Conservation (phyloP, 2,329 filamentous ascomycete genomes). For the Ambrosiella xylebori region DNA sequence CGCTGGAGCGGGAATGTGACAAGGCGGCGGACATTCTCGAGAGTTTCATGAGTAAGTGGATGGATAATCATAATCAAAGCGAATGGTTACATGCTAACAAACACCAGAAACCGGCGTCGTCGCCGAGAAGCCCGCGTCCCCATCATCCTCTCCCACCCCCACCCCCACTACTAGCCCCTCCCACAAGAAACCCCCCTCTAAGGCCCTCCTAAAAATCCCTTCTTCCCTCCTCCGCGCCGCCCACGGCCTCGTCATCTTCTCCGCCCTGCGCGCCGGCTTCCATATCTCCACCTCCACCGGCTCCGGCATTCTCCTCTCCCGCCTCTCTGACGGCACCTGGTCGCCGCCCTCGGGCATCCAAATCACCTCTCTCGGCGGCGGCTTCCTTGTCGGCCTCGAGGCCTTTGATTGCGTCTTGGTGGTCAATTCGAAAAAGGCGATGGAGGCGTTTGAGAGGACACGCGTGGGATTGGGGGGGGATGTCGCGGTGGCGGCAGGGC, state of each 20-base stretch:
- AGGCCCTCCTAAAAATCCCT: slow-evolving; percentile 36
- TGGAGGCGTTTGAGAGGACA: slow-evolving; percentile 59
- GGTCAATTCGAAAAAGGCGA: slow-evolving; percentile 60
- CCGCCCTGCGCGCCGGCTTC: slow-evolving; percentile 48
- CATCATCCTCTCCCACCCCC: not conserved
- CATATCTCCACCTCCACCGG: slow-evolving; percentile 50
- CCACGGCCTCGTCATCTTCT: slow-evolving; percentile 55
- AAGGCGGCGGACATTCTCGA: slow-evolving; percentile 73
- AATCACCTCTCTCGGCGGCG: slow-evolving; percentile 61
- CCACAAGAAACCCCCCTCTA: slow-evolving; percentile 14
- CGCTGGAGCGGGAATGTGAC: slow-evolving; percentile 75
- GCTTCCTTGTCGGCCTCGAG: slow-evolving; percentile 66
- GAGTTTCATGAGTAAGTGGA: slow-evolving; percentile 62
- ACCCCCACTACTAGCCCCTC: not conserved
- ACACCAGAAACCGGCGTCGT: slow-evolving; percentile 25
- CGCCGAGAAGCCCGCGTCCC: slow-evolving; percentile 27
- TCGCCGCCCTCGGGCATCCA: slow-evolving; percentile 69
- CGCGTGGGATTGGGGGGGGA: slow-evolving; percentile 65
- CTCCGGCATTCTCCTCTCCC: slow-evolving; percentile 46
- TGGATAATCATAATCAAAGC: slow-evolving; percentile 3
- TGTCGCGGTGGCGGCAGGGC: slow-evolving; percentile 54
- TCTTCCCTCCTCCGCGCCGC: slow-evolving; percentile 45
- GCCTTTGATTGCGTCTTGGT: slow-evolving; percentile 82
- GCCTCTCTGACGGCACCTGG: slow-evolving; percentile 50
- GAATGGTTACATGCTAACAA: not conserved